A percentile compares a stretch with the other conserved stretches of the same genome.
These are phyloP conservation scores for Ambrosiella beaveri DNA, from an alignment of 2,329 filamentous ascomycete genomes.

Conservation along the genomic window DNA sequence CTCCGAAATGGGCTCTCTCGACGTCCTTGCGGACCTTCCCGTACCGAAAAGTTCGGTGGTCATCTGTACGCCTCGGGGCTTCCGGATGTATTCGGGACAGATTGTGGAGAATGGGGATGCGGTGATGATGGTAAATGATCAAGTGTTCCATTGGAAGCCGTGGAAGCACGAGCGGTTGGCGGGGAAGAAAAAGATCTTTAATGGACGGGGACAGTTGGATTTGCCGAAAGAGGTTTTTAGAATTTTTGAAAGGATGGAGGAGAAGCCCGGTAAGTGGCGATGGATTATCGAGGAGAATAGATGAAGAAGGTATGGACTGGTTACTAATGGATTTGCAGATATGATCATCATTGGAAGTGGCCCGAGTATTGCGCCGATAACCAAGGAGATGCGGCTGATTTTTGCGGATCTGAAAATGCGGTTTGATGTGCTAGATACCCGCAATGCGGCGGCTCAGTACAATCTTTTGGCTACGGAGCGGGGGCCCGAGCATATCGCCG, in stretches of 20 bases:
- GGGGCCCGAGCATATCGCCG: constrained; percentile 69
- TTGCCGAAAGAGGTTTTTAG: constrained; percentile 54
- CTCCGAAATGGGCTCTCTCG: constrained; percentile 27
- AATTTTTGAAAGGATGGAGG: constrained; percentile 62
- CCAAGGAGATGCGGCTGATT: constrained; percentile 51
- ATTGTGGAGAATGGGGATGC: constrained; percentile 53
- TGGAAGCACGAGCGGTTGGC: constrained; percentile 35
- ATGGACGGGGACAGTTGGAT: constrained; percentile 69
- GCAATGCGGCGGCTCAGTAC: constrained; percentile 87
- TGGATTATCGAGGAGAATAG: background rate
- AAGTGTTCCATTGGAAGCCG: constrained; percentile 77
- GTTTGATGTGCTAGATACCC: constrained; percentile 77
- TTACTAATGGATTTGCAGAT: constrained; percentile 33
- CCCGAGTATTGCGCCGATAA: constrained; percentile 55
- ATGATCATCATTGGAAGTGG: constrained; percentile 81
- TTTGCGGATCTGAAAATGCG: constrained; percentile 67
- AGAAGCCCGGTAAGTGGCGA: constrained; percentile 58
- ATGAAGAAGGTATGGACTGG: constrained; percentile 9
- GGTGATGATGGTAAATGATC: constrained; percentile 64
- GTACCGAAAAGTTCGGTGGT: constrained; percentile 70
- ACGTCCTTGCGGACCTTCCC: constrained; percentile 62
- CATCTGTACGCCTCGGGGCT: constrained; percentile 65
- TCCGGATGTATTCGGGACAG: constrained; percentile 68
- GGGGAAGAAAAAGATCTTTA: constrained; percentile 37
- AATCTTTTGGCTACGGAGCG: constrained; percentile 91